Percentiles rank a stretch among this genome's conserved stretches.
These are phyloP conservation scores for Saccharomycopsis amapae DNA, from an alignment of 805 yeast species.

Conservation along the genomic window DNA sequence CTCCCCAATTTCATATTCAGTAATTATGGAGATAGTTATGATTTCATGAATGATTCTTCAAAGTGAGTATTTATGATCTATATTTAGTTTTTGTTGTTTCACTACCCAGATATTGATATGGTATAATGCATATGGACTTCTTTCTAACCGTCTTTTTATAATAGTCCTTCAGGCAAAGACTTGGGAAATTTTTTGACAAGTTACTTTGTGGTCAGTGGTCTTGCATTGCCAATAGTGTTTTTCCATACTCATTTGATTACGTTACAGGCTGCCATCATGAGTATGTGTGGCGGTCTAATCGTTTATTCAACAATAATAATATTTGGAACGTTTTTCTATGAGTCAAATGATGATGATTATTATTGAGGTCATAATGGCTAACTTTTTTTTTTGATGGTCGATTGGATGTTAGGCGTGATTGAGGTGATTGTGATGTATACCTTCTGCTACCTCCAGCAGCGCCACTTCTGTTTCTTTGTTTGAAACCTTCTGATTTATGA, in stretches of 20 bases:
- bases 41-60: constrained; percentile 54
- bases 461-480: no score
- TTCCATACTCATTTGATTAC: constrained; percentile 70
- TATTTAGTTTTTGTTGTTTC: background rate
- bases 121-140: no score
- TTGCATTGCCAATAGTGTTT: constrained; percentile 66
- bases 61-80: constrained; percentile 28
- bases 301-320: constrained; percentile 79
- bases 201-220: constrained; percentile 65
- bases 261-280: constrained; percentile 65
- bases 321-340: constrained; percentile 68
- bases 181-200: constrained; percentile 77
- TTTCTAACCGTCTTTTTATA: constrained; percentile 24
- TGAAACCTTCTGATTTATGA: no score
- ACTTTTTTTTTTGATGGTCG: constrained; percentile 5
- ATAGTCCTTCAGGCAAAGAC: constrained; percentile 48
- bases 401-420: constrained; percentile 8
- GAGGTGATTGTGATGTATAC: no score
- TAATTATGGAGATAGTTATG: constrained; percentile 38
- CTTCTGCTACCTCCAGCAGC: no score
- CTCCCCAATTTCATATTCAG: constrained; percentile 58
- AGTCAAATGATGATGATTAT: constrained; percentile 34
- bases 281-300: constrained; percentile 75
- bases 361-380: constrained; percentile 10
- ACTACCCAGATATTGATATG: no score